A percentile compares a stretch with the other conserved stretches of the same genome.
Conservation (phyloP, 108 stramenopile genomes). For the Skeletonema grethae region DNA sequence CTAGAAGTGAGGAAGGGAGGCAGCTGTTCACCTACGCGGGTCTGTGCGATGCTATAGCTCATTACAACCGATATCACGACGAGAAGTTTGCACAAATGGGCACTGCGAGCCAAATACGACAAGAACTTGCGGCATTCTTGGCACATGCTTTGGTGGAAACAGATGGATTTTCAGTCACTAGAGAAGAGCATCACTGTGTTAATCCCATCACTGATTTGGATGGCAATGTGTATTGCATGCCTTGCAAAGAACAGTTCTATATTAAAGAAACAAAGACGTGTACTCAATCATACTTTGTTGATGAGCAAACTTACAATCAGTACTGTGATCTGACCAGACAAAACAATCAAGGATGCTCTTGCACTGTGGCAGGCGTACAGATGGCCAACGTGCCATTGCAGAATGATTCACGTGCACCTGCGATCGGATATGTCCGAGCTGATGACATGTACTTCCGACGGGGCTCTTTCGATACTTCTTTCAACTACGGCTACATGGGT, state of each 20-base stretch:
- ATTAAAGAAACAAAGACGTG: slow-evolving; percentile 23
- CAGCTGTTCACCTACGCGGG: slow-evolving; percentile 36
- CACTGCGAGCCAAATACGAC: slow-evolving; percentile 16
- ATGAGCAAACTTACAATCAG: slow-evolving; percentile 18
- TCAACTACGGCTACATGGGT: slow-evolving; percentile 51
- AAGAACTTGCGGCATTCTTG: slow-evolving; percentile 41
- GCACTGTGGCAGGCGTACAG: slow-evolving; percentile 7
- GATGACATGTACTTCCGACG: slow-evolving; percentile 36
- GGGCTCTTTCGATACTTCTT: slow-evolving; percentile 26
- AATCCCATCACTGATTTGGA: slow-evolving; percentile 37
- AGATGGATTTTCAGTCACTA: slow-evolving; percentile 14
- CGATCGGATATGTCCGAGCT: slow-evolving; percentile 32
- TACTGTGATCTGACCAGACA: slow-evolving; percentile 43
- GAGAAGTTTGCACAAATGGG: slow-evolving; percentile 49
- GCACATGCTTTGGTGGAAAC: slow-evolving; percentile 42
- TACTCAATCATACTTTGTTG: slow-evolving; percentile 30
- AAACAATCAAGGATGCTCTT: slow-evolving; percentile 34
- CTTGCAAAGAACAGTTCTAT: slow-evolving; percentile 43
- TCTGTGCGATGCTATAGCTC: slow-evolving; percentile 33
- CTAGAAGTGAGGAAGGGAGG: slow-evolving; percentile 19
- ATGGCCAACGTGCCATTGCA: slow-evolving; percentile 22
- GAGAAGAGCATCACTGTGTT: slow-evolving; percentile 38
- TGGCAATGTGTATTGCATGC: slow-evolving; percentile 41
- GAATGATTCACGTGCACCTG: not conserved
- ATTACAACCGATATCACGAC: slow-evolving; percentile 42